These are phyloP conservation scores for Phragmites australis DNA, from an alignment of 176 grass and related monocot genomes.

Conservation along the genomic window DNA sequence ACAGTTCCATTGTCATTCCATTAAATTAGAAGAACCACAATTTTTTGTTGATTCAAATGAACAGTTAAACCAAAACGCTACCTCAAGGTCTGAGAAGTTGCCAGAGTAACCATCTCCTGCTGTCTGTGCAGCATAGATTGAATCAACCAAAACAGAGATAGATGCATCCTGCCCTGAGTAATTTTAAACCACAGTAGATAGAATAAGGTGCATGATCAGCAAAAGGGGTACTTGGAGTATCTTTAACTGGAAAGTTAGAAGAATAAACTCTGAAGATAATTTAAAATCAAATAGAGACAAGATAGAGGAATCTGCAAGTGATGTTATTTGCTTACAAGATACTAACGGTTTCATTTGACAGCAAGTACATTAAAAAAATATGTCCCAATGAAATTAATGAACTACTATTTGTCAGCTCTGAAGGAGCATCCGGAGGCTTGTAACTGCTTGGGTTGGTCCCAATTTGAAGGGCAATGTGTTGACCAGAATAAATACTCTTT, in stretches of 20 bases:
- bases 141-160: conserved; percentile 61
- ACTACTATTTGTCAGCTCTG: background rate
- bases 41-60: background rate
- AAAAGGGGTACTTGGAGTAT: background rate
- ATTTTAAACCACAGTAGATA: conserved; percentile 36
- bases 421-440: background rate
- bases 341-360: background rate
- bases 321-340: background rate
- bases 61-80: conserved; percentile 32
- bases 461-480: too few species aligned
- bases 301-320: background rate
- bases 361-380: background rate
- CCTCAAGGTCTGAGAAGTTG: conserved; percentile 48
- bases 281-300: background rate
- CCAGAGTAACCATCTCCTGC: conserved; percentile 28
- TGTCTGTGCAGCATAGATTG: conserved; percentile 71
- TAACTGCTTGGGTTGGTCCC: too few species aligned
- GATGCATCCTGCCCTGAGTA: conserved; percentile 64
- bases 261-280: background rate
- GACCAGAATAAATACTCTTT: too few species aligned
- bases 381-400: background rate
- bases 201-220: conserved; percentile 6
- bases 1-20: conserved; percentile 3
- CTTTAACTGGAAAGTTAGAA: background rate
- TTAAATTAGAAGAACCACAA: conserved; percentile 10